Evolutionary conservation across 2,329 filamentous ascomycete species (phyloP), one percentile per base, ranked within the genome.

Genomic region (Penicillium polonicum): DNA sequence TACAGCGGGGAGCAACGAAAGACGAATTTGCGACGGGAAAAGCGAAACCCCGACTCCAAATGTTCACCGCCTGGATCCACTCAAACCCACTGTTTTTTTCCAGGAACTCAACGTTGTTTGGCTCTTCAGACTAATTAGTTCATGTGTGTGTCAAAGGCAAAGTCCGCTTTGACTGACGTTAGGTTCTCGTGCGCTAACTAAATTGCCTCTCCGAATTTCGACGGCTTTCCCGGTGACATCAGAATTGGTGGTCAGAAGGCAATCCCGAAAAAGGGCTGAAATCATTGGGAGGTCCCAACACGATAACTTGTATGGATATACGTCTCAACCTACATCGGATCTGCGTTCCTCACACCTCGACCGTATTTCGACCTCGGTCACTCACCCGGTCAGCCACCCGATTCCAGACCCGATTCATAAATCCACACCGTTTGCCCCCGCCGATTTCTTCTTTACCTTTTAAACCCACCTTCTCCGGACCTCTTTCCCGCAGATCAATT

Each of bases 301-400:
- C 54, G 49, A 52, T 27, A 36, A 55, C 27, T 54, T 42, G 36
- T 58, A 56, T 66, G 62, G 52, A 67, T 64, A 60, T 57, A 35
- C 50, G 50, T 51, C 57, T 58, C 60, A 62, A 54, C 43, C 39
- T 54, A 50, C 57, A 52, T 52, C 67, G 66, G 65, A 66, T 65
- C 54, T 66, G 51, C 57, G 57, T 68, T 69, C 64, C 62, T 63
- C 50, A 43, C 52, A 59, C 51, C 44, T 56, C 60, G 63, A 65
- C 60, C 36, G 43, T 56, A 44, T 19, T 52, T 57, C 57, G 68
- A 66, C 70, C 70, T 73, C 71, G 70, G 70, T 60, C 62, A 65
- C 58, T 63, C 60, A 64, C 57, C 61, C 59, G 61, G 57, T 60
- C 61, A 65, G 58, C 63, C 60, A 65, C 58, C 61, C 58, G 60